phyloP scores from a whole-genome alignment of 805 yeast species.

The Yarrowia yakushimensis region DNA sequence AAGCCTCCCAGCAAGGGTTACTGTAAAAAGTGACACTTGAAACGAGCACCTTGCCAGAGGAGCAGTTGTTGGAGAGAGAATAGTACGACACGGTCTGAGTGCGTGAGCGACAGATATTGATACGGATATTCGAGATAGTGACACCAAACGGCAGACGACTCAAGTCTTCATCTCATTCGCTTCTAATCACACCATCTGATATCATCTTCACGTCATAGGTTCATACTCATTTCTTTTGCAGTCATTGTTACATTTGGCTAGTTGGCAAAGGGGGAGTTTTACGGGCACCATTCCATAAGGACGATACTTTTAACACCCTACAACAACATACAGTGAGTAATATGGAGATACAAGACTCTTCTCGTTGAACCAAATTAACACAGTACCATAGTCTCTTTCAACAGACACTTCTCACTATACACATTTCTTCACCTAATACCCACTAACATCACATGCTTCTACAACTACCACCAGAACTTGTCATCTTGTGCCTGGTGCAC shows the following conservation, averaged over 20 bases:
- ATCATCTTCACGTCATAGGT: not conserved
- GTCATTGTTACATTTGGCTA: not conserved
- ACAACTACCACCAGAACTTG: slow-evolving; percentile 34
- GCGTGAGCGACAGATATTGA: too few relatives aligned
- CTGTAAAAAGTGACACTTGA: not conserved
- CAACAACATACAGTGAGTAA: too few relatives aligned
- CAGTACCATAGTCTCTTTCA: too few relatives aligned
- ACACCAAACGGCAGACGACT: not conserved
- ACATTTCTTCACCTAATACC: not conserved
- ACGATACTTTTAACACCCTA: too few relatives aligned
- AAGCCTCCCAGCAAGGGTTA: slow-evolving; percentile 15
- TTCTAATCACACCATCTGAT: not conserved
- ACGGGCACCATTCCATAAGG: too few relatives aligned
- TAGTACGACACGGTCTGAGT: not conserved
- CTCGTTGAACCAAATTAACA: too few relatives aligned
- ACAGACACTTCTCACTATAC: too few relatives aligned
- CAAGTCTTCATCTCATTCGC: too few relatives aligned
- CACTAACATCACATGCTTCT: slow-evolving; percentile 34
- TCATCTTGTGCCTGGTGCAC: not conserved
- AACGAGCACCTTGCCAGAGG: not conserved
- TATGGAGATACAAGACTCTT: too few relatives aligned
- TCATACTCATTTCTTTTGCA: not conserved
- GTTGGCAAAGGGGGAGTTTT: too few relatives aligned
- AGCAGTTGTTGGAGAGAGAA: not conserved
- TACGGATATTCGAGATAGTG: not conserved